Evolutionary conservation across 257 asterid species (phyloP).

Genomic region (Ajuga chamaepitys): DNA sequence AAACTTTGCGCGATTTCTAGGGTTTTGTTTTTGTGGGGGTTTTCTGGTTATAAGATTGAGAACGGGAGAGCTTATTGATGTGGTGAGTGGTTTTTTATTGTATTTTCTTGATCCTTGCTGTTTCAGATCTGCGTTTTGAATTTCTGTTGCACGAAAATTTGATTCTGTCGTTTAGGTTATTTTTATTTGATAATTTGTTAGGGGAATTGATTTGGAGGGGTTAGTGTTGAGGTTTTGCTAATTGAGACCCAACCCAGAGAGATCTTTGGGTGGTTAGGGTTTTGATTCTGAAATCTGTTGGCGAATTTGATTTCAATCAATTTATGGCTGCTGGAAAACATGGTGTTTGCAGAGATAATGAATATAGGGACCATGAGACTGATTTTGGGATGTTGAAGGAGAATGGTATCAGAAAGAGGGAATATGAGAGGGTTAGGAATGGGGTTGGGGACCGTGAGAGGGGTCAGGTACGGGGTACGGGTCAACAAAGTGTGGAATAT

Average conservation of each 20-base stretch:
- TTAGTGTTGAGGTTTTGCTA: conserved; percentile 9
- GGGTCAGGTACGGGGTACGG: conserved; percentile 21
- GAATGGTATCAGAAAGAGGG: conserved; percentile 34
- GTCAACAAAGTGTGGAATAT: conserved; percentile 25
- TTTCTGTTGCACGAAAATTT: background rate
- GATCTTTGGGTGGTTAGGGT: conserved; percentile 16
- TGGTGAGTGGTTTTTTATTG: background rate
- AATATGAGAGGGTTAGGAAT: conserved; percentile 34
- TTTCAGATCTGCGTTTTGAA: conserved; percentile 22
- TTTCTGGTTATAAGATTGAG: background rate
- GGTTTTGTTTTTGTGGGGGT: background rate
- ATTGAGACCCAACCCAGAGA: background rate
- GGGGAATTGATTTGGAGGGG: conserved; percentile 2
- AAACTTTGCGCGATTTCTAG: background rate
- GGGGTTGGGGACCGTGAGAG: conserved; percentile 35
- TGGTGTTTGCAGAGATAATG: conserved; percentile 61
- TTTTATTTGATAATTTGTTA: background rate
- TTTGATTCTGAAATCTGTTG: background rate
- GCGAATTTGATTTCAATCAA: background rate
- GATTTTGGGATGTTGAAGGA: conserved; percentile 47
- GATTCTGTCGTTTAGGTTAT: background rate
- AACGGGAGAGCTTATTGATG: background rate
- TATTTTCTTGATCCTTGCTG: background rate
- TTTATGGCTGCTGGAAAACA: conserved; percentile 78
- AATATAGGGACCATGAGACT: conserved; percentile 46